Conservation (phyloP, 352 stramenopile genomes). For the Phytophthora rubi region DNA sequence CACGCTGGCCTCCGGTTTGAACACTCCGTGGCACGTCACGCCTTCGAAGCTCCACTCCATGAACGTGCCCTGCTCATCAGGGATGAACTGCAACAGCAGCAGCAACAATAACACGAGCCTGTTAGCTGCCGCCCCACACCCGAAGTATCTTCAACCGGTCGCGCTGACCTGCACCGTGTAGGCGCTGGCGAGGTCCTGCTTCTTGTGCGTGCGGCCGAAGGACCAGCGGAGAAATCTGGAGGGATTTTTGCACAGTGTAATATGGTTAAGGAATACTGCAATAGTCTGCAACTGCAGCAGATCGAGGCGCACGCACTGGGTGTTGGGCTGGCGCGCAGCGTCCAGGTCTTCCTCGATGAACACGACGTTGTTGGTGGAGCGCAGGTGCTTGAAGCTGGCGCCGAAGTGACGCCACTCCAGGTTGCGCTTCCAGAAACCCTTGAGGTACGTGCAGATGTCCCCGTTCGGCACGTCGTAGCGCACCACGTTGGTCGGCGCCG, state of each 20-base stretch:
- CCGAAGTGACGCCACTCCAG: constrained; percentile 84
- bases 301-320: constrained; percentile 41
- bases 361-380: constrained; percentile 85
- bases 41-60: constrained; percentile 90
- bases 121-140: background rate
- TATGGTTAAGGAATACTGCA: background rate
- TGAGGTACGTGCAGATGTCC: constrained; percentile 76
- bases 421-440: constrained; percentile 86
- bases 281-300: background rate
- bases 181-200: constrained; percentile 71
- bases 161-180: constrained; percentile 78
- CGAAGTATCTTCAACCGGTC: background rate
- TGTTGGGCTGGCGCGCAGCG: constrained; percentile 75
- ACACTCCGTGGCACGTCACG: constrained; percentile 83
- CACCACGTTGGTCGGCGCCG: constrained; percentile 35
- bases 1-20: constrained; percentile 81
- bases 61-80: constrained; percentile 77
- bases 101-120: constrained; percentile 11
- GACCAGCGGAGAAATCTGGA: constrained; percentile 84
- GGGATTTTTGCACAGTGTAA: background rate
- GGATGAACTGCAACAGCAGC: constrained; percentile 67
- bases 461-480: constrained; percentile 67
- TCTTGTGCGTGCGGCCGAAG: constrained; percentile 74
- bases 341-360: constrained; percentile 78
- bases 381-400: constrained; percentile 76